phyloP scores from a whole-genome alignment of 2,329 filamentous ascomycete species.

The Curvularia sp. region DNA sequence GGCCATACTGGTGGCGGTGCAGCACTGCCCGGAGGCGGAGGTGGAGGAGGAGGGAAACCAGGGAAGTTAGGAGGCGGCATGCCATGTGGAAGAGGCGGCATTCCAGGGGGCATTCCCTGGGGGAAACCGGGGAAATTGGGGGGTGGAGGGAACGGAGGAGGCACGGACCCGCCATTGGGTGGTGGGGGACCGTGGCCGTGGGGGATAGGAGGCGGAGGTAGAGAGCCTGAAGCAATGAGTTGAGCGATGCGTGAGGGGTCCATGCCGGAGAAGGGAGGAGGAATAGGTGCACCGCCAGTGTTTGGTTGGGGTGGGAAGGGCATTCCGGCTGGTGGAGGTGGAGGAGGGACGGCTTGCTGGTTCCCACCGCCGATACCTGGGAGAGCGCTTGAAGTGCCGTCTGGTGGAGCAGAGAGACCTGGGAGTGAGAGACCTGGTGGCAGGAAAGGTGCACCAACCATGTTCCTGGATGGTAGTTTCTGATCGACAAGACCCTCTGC shows the following conservation, averaged over 20 bases:
- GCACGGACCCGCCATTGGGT: slow-evolving; percentile 26
- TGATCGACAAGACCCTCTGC: slow-evolving; percentile 92
- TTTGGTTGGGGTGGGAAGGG: slow-evolving; percentile 31
- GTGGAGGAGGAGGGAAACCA: slow-evolving; percentile 13
- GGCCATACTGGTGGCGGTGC: slow-evolving; percentile 25
- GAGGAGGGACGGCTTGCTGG: slow-evolving; percentile 42
- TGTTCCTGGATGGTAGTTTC: slow-evolving; percentile 71
- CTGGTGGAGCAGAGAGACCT: slow-evolving; percentile 44
- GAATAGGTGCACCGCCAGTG: slow-evolving; percentile 20
- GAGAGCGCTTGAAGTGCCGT: slow-evolving; percentile 56
- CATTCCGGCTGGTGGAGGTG: slow-evolving; percentile 32
- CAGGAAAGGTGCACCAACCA: slow-evolving; percentile 60
- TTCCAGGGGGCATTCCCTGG: slow-evolving; percentile 28
- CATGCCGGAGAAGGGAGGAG: slow-evolving; percentile 37
- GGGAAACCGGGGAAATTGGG: slow-evolving; percentile 38
- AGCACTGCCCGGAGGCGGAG: slow-evolving; percentile 23
- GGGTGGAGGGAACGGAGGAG: slow-evolving; percentile 37
- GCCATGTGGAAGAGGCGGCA: slow-evolving; percentile 30
- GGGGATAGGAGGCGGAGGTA: slow-evolving; percentile 48
- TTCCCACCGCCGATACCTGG: slow-evolving; percentile 56
- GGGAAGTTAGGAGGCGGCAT: slow-evolving; percentile 37
- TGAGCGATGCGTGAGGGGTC: slow-evolving; percentile 44
- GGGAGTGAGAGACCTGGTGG: slow-evolving; percentile 63
- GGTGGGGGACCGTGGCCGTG: slow-evolving; percentile 32
- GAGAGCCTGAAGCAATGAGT: slow-evolving; percentile 43